phyloP scores from a whole-genome alignment of 2,329 filamentous ascomycete genomes.

The Xylaria sp. region DNA sequence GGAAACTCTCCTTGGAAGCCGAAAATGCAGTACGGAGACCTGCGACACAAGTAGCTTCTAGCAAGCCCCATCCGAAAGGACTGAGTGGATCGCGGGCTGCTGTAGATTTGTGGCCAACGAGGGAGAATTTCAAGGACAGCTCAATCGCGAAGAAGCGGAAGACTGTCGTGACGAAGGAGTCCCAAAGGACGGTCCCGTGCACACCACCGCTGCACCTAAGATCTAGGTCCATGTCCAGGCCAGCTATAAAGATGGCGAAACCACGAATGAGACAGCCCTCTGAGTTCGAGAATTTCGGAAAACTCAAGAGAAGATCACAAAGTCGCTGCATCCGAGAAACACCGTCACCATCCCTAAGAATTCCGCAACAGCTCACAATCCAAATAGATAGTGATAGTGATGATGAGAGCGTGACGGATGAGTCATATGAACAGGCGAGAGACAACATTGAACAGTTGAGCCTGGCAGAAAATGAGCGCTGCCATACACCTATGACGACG shows the following conservation, averaged over 20 bases:
- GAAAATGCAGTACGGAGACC: conserved; percentile 2
- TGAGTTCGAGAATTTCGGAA: conserved; percentile 26
- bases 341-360: neutral
- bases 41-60: neutral
- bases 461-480: neutral
- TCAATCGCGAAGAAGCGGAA: conserved; percentile 7
- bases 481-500: neutral
- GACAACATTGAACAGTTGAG: conserved; percentile 3
- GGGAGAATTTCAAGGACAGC: conserved; percentile 26
- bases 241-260: neutral
- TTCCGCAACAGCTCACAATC: neutral
- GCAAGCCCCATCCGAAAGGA: neutral
- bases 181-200: neutral
- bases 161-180: neutral
- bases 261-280: conserved; percentile 18
- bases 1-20: conserved; percentile 21
- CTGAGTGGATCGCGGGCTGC: conserved; percentile 1
- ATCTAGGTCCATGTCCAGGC: neutral
- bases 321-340: neutral
- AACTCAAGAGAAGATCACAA: neutral
- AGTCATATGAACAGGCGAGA: neutral
- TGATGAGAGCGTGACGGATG: neutral
- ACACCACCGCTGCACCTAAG: conserved; percentile 3
- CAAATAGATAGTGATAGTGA: neutral
- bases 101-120: conserved; percentile 29